A percentile compares a stretch with the other conserved stretches of the same genome.
phyloP scores from a whole-genome alignment of 1,284 basidiomycete species.

The Boletus semigastroideus region DNA sequence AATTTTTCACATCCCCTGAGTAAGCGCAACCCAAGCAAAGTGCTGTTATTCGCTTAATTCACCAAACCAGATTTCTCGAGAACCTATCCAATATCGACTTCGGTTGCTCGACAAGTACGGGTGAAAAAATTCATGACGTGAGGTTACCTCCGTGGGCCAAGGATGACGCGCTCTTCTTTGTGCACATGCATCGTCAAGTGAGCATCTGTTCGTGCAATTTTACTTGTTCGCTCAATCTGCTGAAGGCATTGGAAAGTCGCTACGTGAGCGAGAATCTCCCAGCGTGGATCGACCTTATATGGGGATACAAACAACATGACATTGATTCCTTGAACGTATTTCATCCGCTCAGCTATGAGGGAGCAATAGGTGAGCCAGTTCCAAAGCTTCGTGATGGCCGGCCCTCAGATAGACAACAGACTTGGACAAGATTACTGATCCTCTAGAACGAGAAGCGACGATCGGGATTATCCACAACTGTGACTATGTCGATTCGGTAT shows the following conservation, averaged over 20 bases:
- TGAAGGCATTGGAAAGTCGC: slow-evolving; percentile 85
- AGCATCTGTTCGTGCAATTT: slow-evolving; percentile 5
- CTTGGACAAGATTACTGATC: slow-evolving; percentile 81
- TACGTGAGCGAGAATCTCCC: slow-evolving; percentile 86
- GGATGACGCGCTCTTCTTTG: slow-evolving; percentile 81
- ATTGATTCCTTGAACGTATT: slow-evolving; percentile 81
- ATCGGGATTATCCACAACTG: slow-evolving; percentile 97
- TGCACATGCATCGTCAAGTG: slow-evolving; percentile 78
- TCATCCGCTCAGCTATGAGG: slow-evolving; percentile 94
- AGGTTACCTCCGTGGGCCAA: slow-evolving; percentile 92
- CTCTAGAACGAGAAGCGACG: slow-evolving; percentile 86
- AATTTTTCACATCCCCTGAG: slow-evolving; percentile 85
- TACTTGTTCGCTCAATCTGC: not conserved
- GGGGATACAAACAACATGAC: slow-evolving; percentile 87
- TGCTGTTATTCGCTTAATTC: slow-evolving; percentile 8
- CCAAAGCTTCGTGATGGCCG: not conserved
- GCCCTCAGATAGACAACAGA: slow-evolving; percentile 46
- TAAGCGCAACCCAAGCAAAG: slow-evolving; percentile 31
- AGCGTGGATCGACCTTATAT: slow-evolving; percentile 92
- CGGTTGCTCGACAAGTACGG: slow-evolving; percentile 79
- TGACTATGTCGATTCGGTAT: slow-evolving; percentile 34
- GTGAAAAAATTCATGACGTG: slow-evolving; percentile 85
- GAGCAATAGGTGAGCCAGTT: slow-evolving; percentile 67
- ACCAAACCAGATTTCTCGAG: slow-evolving; percentile 59
- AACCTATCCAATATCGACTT: slow-evolving; percentile 79